Evolutionary conservation across 345 rosid species (phyloP).

Genomic region (Populus pruinosa): DNA sequence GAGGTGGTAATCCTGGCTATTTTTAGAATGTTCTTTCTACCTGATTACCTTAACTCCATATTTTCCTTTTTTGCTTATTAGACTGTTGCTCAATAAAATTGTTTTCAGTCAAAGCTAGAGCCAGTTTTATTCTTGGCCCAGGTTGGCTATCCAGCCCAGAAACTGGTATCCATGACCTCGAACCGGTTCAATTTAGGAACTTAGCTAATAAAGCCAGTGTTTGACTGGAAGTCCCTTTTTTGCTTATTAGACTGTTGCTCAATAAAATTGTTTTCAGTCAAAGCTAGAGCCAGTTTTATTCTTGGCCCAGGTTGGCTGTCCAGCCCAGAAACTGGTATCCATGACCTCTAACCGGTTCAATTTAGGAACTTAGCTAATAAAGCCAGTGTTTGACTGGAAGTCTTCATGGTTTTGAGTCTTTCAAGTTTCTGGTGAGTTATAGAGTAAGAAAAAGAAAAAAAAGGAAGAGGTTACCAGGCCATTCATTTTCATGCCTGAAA

Average conservation of each 20-base stretch:
- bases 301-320: background rate
- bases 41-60: background rate
- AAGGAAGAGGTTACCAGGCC: background rate
- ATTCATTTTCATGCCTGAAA: background rate
- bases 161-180: background rate
- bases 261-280: background rate
- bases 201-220: background rate
- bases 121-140: background rate
- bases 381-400: background rate
- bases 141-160: background rate
- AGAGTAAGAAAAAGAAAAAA: background rate
- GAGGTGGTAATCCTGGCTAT: conserved; percentile 42
- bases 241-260: background rate
- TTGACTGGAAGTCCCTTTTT: background rate
- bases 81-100: background rate
- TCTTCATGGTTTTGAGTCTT: background rate
- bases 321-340: background rate
- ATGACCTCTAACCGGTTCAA: background rate
- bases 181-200: background rate
- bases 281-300: background rate
- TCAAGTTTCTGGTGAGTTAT: background rate
- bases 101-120: background rate
- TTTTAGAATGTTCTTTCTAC: background rate
- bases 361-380: background rate
- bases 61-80: background rate